These are phyloP conservation scores for Claviceps spartinae DNA, from an alignment of 2,329 filamentous ascomycete species.

Conservation along the genomic window DNA sequence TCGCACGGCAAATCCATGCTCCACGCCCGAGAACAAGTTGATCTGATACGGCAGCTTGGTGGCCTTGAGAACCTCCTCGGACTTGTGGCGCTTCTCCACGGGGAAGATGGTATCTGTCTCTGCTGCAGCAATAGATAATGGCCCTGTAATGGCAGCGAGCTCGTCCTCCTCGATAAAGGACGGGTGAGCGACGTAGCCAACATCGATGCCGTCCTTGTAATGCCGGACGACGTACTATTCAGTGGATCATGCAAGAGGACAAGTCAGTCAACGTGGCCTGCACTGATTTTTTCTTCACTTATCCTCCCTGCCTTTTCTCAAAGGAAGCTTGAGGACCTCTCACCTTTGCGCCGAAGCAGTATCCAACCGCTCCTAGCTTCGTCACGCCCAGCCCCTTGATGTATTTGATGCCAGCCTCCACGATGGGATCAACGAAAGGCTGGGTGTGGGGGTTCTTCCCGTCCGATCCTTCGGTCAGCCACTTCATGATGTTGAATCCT, in stretches of 20 bases:
- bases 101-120: slow-evolving; percentile 49
- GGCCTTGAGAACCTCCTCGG: slow-evolving; percentile 44
- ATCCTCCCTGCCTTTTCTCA: not conserved
- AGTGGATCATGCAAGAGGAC: not conserved
- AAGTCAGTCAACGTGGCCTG: not conserved
- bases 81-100: slow-evolving; percentile 36
- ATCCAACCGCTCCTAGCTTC: slow-evolving; percentile 43
- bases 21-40: slow-evolving; percentile 52
- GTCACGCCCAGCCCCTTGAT: slow-evolving; percentile 38
- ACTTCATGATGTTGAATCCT: slow-evolving; percentile 18
- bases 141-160: slow-evolving; percentile 40
- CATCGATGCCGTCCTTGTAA: slow-evolving; percentile 41
- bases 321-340: not conserved
- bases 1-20: slow-evolving; percentile 63
- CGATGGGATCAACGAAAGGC: slow-evolving; percentile 20
- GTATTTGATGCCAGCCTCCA: slow-evolving; percentile 33
- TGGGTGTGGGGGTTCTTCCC: slow-evolving; percentile 32
- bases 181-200: slow-evolving; percentile 51
- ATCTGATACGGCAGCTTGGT: slow-evolving; percentile 50
- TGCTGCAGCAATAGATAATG: slow-evolving; percentile 49
- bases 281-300: not conserved
- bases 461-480: slow-evolving; percentile 26
- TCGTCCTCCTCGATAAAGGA: slow-evolving; percentile 47
- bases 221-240: slow-evolving; percentile 56
- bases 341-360: slow-evolving; percentile 53